Base-by-base conservation (phyloP, 768 basidiomycete genomes). In the Rhodosporidiobolus odoratus region DNA sequence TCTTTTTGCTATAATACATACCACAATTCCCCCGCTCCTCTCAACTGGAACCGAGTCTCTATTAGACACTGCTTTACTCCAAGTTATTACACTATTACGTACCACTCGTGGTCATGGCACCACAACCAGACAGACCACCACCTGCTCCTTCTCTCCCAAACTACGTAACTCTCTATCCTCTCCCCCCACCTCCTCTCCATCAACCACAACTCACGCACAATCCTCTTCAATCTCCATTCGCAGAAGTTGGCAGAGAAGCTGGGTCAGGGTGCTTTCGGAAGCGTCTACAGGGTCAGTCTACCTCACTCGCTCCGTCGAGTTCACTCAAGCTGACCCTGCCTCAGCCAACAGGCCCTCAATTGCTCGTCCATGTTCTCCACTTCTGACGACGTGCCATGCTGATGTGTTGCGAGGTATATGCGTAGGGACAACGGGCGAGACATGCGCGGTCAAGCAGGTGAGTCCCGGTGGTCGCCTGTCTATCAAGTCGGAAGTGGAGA, bases 401-500 rank as follows among this genome's bases (percentile, higher is more conserved):
- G 40, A 13, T 50, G 0, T 16, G 34, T 32, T 23, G 48, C 56
- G 17, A 3, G 8, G 3, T 48, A 0, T 95, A 94, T 95, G 77
- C 93, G 5, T 62, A 65, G 62, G 92, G 89, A 89, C 90, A 23
- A 97, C 92, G 34, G 96, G 96, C 34, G 96, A 98, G 82, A 96
- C 95, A 4, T 95, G 98, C 50, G 96, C 96, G 4, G 89, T 99
- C 77, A 99, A 99, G 84, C 94, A 97, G 72, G 75, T 74, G 5
- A 6, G 70, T 58, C 30, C 27, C 21, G n/a, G 21, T 41, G 3
- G 32, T 35, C 25, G 34, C 48, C n/a, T 30, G 19, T n/a, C 21
- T 47, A 23, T 19, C 45, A 32, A 32, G 7, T 19, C 47, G 47
- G 12, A 25, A 40, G n/a, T n/a, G n/a, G n/a, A n/a, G n/a, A n/a